Base-by-base conservation (phyloP, 768 basidiomycete genomes). In the Gymnopilus junonius region DNA sequence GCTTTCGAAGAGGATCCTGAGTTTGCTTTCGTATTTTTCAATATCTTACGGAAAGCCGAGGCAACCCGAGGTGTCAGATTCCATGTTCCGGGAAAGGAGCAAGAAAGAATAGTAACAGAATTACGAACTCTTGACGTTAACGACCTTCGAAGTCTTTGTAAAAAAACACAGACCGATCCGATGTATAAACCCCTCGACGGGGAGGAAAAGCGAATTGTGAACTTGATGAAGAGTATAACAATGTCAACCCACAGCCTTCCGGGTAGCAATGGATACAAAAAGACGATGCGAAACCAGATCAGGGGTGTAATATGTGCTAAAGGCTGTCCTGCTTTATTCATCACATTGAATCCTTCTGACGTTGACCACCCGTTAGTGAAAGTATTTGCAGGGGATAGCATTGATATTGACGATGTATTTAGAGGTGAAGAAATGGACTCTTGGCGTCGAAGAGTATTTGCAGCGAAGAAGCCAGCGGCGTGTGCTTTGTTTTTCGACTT, bases 401-500 rank as follows among this genome's bases (percentile, higher is more conserved):
- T 45, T 4, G 23, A 10, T n/a, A 14, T 45, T 2, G 43, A 45
- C 10, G n/a, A 17, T 20, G 20, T 45, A 20, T 8, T n/a, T n/a
- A 45, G 43, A n/a, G 43, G 43, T n/a, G 43, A 45, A 20, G 43
- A 45, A 10, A 20, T 45, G n/a, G 8, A n/a, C 4, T n/a, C n/a
- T 27, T 53, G 50, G 50, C 25, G 25, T 12, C 20, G 50, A 11
- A 53, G 60, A 6, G 31, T 66, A 21, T 57, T 67, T 37, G 40
- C 61, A 0, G 62, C 67, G 1, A 12, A 31, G 21, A 59, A 72
- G 63, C 71, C 71, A 1, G 65, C 55, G 15, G 67, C 69, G 7
- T 63, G 67, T 45, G 67, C 69, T 1, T 21, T 50, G 21, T 72
- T 70, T 55, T 72, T 71, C 46, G 37, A 69, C 34, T 43, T 64